Evolutionary conservation across 306 rosid genomes (phyloP), one percentile per base, ranked within the genome.

Genomic region (Acacia crassicarpa): DNA sequence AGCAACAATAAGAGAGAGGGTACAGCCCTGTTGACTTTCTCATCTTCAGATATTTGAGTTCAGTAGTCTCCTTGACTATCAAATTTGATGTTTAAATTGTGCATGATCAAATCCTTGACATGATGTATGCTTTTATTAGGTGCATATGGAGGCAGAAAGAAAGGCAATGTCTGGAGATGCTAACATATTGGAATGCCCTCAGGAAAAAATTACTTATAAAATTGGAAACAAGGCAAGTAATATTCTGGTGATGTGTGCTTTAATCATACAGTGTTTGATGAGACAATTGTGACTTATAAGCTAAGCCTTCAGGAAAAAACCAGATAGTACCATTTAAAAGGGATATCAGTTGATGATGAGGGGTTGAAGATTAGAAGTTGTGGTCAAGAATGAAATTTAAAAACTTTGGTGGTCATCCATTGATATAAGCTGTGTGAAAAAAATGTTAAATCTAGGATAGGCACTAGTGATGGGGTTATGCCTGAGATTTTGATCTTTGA

Each of bases 1-100:
- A 62, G 98, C 98, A 66, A 96, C 99, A 79, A 87, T 96, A 82
- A 86, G 98, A 91, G 98, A 96, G 88, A 88, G 87, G 97, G 98
- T 93, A 89, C 72, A 82, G 49, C 80, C 53, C 44, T 45, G 59
- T 76, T 65, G 71, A n/a, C 62, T 62, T 16, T 5, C 53, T 85
- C 48, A 40, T 77, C 67, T 46, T 82, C 74, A 77, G 76, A 72
- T 83, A 66, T 86, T 84, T 81, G 79, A 74, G 59, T 66, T 79
- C 56, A 66, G 46, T 67, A 51, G 62, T 77, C 46, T 48, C 77
- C 81, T 25, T 72, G 51, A 46, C 14, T 40, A 66, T 67, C 68
- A 80, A 83, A 40, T 74, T 85, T 71, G 83, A 27, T 61, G 22
- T 65, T 77, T 80, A 48, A 41, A 11, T 70, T 75, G 68, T 16